These are phyloP conservation scores for Stenogyne calaminthoides DNA, from an alignment of 305 asterid species.

Conservation along the genomic window DNA sequence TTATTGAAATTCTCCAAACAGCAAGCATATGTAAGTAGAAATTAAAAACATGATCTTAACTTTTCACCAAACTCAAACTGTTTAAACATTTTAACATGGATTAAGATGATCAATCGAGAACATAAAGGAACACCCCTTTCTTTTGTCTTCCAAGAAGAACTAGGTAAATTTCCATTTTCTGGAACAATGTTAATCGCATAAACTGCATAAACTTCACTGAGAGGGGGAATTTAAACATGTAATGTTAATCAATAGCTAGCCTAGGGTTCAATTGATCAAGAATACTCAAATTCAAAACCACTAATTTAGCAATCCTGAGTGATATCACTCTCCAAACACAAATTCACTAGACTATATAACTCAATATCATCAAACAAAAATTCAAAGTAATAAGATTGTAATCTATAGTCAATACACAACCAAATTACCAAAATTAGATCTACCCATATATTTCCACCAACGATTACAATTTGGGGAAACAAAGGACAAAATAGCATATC, in stretches of 20 bases:
- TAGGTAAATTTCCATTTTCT: neutral
- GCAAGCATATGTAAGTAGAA: conserved; percentile 8
- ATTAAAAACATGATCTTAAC: neutral
- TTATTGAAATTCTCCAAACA: neutral
- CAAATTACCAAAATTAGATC: conserved; percentile 15
- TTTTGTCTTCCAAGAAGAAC: conserved; percentile 23
- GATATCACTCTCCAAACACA: conserved; percentile 8
- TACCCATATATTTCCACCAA: conserved; percentile 3
- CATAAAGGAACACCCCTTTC: neutral
- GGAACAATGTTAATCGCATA: conserved; percentile 3
- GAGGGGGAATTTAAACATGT: neutral
- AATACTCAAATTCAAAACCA: conserved; percentile 4
- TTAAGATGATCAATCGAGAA: neutral
- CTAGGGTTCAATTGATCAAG: neutral
- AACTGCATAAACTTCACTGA: neutral
- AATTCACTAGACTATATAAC: neutral
- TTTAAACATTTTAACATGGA: neutral
- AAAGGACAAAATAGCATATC: conserved; percentile 3
- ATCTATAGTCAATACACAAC: neutral
- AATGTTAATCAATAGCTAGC: neutral
- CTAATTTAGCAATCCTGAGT: neutral
- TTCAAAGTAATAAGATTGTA: neutral
- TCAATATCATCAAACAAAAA: neutral
- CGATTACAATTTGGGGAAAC: neutral
- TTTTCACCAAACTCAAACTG: conserved; percentile 13